Percentiles rank a stretch among this genome's conserved stretches.
These are phyloP conservation scores for Naumovozyma baii DNA, from an alignment of 805 yeast genomes.

Conservation along the genomic window DNA sequence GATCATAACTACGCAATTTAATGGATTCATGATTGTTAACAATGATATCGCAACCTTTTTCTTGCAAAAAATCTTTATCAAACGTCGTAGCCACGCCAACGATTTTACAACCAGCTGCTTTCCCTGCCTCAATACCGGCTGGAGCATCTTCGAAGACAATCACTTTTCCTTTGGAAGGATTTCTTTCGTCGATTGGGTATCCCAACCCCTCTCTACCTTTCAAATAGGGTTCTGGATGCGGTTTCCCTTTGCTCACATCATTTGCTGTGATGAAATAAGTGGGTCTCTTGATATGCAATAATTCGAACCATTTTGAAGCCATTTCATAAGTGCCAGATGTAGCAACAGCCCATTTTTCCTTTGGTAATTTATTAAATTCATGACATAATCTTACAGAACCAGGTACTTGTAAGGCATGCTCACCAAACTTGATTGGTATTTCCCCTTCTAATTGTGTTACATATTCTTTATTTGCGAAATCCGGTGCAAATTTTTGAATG, in stretches of 20 bases:
- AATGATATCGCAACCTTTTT: slow-evolving; percentile 73
- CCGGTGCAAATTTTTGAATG: slow-evolving; percentile 64
- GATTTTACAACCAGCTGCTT: slow-evolving; percentile 71
- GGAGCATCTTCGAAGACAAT: slow-evolving; percentile 86
- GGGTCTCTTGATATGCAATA: slow-evolving; percentile 53
- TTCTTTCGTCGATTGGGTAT: slow-evolving; percentile 29
- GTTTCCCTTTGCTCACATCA: slow-evolving; percentile 71
- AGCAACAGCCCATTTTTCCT: slow-evolving; percentile 74
- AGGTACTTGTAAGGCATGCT: slow-evolving; percentile 62
- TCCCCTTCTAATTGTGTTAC: slow-evolving; percentile 58
- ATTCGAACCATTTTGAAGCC: slow-evolving; percentile 71
- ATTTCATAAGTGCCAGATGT: slow-evolving; percentile 72
- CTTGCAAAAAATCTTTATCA: slow-evolving; percentile 55
- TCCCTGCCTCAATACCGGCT: slow-evolving; percentile 77
- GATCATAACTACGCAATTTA: slow-evolving; percentile 45
- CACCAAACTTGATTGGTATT: slow-evolving; percentile 64
- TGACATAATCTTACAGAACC: slow-evolving; percentile 63
- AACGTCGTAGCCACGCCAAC: slow-evolving; percentile 80
- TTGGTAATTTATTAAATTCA: slow-evolving; percentile 41
- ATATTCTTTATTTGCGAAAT: slow-evolving; percentile 54
- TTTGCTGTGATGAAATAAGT: slow-evolving; percentile 75
- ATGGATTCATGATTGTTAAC: slow-evolving; percentile 62
- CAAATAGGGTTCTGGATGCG: slow-evolving; percentile 75
- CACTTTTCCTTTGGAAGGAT: slow-evolving; percentile 33
- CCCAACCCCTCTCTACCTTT: slow-evolving; percentile 39